phyloP scores from a whole-genome alignment of 2,329 filamentous ascomycete genomes.

The Sporothrix mexicana region DNA sequence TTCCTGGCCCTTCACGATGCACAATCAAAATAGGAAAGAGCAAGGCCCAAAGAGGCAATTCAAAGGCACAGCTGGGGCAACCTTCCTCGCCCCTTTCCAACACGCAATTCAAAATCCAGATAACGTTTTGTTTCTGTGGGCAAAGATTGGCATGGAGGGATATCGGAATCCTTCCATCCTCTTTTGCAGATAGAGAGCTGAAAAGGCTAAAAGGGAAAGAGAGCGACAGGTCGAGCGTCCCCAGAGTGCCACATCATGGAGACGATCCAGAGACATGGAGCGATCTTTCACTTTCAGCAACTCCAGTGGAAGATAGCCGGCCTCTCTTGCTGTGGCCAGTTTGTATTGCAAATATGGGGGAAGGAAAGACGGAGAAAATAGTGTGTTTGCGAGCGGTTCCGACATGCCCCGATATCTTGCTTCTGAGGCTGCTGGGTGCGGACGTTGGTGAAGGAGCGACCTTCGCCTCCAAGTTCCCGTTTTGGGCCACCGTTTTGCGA shows the following conservation, averaged over 20 bases:
- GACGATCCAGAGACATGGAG: neutral
- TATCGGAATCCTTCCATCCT: neutral
- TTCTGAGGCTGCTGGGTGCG: neutral
- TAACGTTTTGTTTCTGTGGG: constrained; percentile 15
- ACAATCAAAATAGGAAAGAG: constrained; percentile 17
- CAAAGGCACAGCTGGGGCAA: neutral
- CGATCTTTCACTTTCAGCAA: too few relatives aligned
- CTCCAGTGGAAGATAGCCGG: constrained; percentile 12
- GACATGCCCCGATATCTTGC: constrained; percentile 18
- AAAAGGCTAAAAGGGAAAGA: constrained; percentile 24
- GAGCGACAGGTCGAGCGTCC: neutral
- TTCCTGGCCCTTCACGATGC: neutral
- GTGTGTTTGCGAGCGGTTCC: constrained; percentile 18
- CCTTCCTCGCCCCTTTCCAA: neutral
- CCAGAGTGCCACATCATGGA: constrained; percentile 4
- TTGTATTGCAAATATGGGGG: neutral
- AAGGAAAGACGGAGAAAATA: neutral
- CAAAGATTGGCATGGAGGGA: constrained; percentile 23
- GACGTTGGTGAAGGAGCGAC: neutral
- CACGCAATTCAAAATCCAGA: constrained; percentile 23
- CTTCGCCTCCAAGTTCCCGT: constrained; percentile 19
- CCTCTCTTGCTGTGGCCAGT: neutral
- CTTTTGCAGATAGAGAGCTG: constrained; percentile 1
- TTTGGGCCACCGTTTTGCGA: constrained; percentile 9
- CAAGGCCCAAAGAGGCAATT: constrained; percentile 21